Conservation (phyloP, 129 eudicot species). For the Sambucus nigra region DNA sequence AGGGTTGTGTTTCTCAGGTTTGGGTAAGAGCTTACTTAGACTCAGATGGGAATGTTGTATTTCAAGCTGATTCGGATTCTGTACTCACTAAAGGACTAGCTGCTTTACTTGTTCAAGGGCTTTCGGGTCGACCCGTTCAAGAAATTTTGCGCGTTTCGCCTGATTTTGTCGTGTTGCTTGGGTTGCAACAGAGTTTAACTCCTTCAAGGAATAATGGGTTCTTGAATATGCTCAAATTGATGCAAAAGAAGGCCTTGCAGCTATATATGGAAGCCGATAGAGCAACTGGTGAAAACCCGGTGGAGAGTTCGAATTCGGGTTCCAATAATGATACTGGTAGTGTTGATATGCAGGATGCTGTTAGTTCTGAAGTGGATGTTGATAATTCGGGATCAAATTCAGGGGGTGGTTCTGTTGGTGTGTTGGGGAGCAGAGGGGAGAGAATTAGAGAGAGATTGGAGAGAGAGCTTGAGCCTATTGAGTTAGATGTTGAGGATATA, state of each 20-base stretch:
- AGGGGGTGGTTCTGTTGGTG: constrained; percentile 15
- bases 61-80: constrained; percentile 87
- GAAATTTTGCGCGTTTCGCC: constrained; percentile 65
- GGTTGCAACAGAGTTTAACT: constrained; percentile 75
- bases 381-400: constrained; percentile 10
- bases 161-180: constrained; percentile 60
- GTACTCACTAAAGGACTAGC: constrained; percentile 75
- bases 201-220: constrained; percentile 94
- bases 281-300: constrained; percentile 7
- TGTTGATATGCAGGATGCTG: constrained; percentile 8
- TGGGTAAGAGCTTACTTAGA: constrained; percentile 77
- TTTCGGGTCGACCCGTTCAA: constrained; percentile 54
- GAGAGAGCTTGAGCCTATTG: constrained; percentile 54
- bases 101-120: constrained; percentile 74
- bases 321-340: neutral
- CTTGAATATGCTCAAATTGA: constrained; percentile 73
- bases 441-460: constrained; percentile 47
- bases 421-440: constrained; percentile 61
- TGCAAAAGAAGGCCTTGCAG: constrained; percentile 73
- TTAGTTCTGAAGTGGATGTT: constrained; percentile 7
- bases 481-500: constrained; percentile 65
- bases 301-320: constrained; percentile 9
- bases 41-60: constrained; percentile 37
- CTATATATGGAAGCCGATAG: constrained; percentile 57
- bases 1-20: constrained; percentile 92